A percentile compares a stretch with the other conserved stretches of the same genome.
These are phyloP conservation scores for Flaveria robusta DNA, from an alignment of 129 eudicot genomes.

Conservation along the genomic window DNA sequence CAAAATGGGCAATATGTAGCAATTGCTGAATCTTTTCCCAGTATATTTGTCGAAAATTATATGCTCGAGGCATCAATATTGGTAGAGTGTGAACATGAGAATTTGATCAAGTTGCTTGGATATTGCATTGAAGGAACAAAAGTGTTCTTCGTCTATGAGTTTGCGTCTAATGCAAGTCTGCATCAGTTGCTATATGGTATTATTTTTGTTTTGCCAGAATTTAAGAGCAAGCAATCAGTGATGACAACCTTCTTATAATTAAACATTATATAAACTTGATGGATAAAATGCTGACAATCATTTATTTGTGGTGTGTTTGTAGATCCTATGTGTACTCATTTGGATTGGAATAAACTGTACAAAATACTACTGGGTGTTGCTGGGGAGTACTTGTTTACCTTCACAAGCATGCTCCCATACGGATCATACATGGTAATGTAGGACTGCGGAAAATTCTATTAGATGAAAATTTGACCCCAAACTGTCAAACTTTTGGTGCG, in stretches of 20 bases:
- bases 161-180: not conserved
- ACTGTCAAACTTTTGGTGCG: not conserved
- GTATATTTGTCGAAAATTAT: not conserved
- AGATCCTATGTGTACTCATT: not conserved
- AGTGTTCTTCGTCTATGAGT: constrained; percentile 7
- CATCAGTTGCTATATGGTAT: constrained; percentile 11
- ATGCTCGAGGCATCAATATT: not conserved
- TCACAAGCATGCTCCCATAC: constrained; percentile 17
- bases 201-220: not conserved
- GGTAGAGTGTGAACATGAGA: constrained; percentile 12
- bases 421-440: constrained; percentile 17
- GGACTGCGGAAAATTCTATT: not conserved
- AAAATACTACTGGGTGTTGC: constrained; percentile 28
- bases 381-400: constrained; percentile 26
- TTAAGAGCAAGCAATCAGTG: not conserved
- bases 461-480: constrained; percentile 22
- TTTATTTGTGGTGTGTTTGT: constrained; percentile 4
- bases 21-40: not conserved
- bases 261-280: not conserved
- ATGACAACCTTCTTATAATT: not conserved
- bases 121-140: constrained; percentile 22
- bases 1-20: not conserved
- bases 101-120: constrained; percentile 20
- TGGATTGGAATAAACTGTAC: constrained; percentile 26
- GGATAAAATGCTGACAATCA: not conserved